Evolutionary conservation across 2,329 filamentous ascomycete species (phyloP).

Genomic region (Talaromyces sp.): DNA sequence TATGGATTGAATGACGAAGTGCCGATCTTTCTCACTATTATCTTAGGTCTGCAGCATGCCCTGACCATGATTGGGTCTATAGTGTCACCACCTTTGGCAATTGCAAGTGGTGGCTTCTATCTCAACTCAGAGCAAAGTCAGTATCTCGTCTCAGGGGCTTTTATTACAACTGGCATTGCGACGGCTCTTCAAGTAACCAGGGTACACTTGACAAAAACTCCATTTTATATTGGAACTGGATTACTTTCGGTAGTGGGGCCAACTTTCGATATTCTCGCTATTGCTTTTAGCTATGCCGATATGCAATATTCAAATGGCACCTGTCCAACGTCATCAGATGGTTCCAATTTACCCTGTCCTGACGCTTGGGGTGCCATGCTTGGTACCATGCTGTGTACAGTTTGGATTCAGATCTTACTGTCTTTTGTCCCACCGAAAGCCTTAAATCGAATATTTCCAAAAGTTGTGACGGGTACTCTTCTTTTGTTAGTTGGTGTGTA

Average conservation of each 20-base stretch:
- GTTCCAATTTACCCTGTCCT: conserved; percentile 72
- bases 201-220: conserved; percentile 72
- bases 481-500: conserved; percentile 71
- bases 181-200: conserved; percentile 76
- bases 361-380: conserved; percentile 75
- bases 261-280: conserved; percentile 75
- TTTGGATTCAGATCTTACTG: conserved; percentile 71
- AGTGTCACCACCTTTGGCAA: conserved; percentile 77
- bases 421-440: conserved; percentile 72
- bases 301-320: conserved; percentile 74
- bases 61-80: conserved; percentile 75
- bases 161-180: conserved; percentile 77
- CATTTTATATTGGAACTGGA: conserved; percentile 77
- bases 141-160: conserved; percentile 76
- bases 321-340: conserved; percentile 62
- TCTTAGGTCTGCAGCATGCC: conserved; percentile 79
- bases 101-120: conserved; percentile 65
- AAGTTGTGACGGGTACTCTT: conserved; percentile 75
- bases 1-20: conserved; percentile 81
- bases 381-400: conserved; percentile 68
- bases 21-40: conserved; percentile 71
- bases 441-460: conserved; percentile 75
- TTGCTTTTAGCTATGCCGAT: conserved; percentile 71
- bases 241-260: conserved; percentile 79
- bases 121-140: conserved; percentile 64